A percentile compares a stretch with the other conserved stretches of the same genome.
phyloP scores from a whole-genome alignment of 2,329 filamentous ascomycete genomes.

The Aspergillus sp. region DNA sequence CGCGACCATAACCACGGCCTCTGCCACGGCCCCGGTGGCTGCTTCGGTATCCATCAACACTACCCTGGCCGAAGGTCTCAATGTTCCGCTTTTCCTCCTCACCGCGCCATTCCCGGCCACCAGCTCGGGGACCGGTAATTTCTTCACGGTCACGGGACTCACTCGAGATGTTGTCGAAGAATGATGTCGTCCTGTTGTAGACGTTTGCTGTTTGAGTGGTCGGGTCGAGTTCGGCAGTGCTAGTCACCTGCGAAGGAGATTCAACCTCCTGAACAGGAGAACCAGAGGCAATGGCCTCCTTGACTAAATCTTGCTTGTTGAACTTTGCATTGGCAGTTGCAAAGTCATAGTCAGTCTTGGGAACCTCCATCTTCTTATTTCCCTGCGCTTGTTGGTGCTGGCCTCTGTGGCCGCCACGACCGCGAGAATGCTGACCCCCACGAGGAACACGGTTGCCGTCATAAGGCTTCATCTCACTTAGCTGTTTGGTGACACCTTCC shows the following conservation, averaged over 20 bases:
- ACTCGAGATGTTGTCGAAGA: slow-evolving; percentile 98
- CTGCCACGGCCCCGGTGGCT: slow-evolving; percentile 68
- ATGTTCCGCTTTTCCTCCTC: slow-evolving; percentile 96
- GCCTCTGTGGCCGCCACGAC: slow-evolving; percentile 47
- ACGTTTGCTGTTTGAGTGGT: slow-evolving; percentile 35
- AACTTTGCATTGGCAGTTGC: slow-evolving; percentile 82
- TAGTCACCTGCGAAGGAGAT: slow-evolving; percentile 49
- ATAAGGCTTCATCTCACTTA: slow-evolving; percentile 47
- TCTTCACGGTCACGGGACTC: slow-evolving; percentile 87
- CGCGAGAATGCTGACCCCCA: slow-evolving; percentile 43
- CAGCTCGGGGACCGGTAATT: slow-evolving; percentile 62
- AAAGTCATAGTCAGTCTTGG: slow-evolving; percentile 90
- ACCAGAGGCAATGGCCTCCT: slow-evolving; percentile 80
- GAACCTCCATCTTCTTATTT: slow-evolving; percentile 77
- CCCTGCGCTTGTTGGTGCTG: slow-evolving; percentile 43
- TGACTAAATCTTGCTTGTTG: slow-evolving; percentile 82
- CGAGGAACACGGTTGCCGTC: slow-evolving; percentile 38
- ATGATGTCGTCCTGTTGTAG: slow-evolving; percentile 87
- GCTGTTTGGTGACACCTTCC: slow-evolving; percentile 46
- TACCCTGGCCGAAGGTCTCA: slow-evolving; percentile 96
- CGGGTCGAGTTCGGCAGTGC: slow-evolving; percentile 37
- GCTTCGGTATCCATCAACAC: slow-evolving; percentile 84
- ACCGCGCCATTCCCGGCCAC: slow-evolving; percentile 82
- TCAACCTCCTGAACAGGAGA: slow-evolving; percentile 60
- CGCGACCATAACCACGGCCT: slow-evolving; percentile 51